These are phyloP conservation scores for Metschnikowia dekortorum DNA, from an alignment of 805 yeast genomes.

Conservation along the genomic window DNA sequence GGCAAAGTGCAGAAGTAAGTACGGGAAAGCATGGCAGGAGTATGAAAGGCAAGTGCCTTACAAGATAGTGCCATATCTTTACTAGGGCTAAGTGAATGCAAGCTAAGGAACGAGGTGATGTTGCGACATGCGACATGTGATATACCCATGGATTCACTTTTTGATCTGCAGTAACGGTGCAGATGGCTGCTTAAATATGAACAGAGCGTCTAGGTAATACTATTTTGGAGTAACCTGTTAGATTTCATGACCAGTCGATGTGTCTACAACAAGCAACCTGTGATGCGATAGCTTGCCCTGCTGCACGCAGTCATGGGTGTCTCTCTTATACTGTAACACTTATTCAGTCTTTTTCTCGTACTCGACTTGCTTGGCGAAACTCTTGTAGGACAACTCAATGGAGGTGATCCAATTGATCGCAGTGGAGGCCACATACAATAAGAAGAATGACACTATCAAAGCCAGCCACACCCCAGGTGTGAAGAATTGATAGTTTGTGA, in stretches of 20 bases:
- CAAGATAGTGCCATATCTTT: constrained; percentile 73
- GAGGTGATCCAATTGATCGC: constrained; percentile 71
- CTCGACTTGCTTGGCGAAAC: constrained; percentile 69
- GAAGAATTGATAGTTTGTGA: constrained; percentile 65
- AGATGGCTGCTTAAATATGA: too few species aligned
- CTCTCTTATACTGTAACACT: background rate
- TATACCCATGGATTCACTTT: too few species aligned
- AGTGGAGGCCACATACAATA: constrained; percentile 51
- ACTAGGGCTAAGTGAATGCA: background rate
- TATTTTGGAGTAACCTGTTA: too few species aligned
- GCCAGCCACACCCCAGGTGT: constrained; percentile 80
- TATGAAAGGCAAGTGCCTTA: constrained; percentile 81
- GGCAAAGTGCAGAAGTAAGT: constrained; percentile 80
- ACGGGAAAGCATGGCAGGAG: constrained; percentile 80
- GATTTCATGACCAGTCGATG: background rate
- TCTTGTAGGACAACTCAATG: constrained; percentile 72
- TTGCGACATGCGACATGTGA: too few species aligned
- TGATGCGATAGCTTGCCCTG: background rate
- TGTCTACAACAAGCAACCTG: background rate
- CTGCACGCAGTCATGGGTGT: background rate
- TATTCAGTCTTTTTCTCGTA: constrained; percentile 46
- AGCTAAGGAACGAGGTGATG: too few species aligned
- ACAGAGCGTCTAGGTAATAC: too few species aligned
- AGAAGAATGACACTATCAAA: constrained; percentile 57
- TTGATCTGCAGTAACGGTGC: too few species aligned